Evolutionary conservation across 371 early-diverging fungal genomes (phyloP).

Genomic region (Blakeslea trispora): DNA sequence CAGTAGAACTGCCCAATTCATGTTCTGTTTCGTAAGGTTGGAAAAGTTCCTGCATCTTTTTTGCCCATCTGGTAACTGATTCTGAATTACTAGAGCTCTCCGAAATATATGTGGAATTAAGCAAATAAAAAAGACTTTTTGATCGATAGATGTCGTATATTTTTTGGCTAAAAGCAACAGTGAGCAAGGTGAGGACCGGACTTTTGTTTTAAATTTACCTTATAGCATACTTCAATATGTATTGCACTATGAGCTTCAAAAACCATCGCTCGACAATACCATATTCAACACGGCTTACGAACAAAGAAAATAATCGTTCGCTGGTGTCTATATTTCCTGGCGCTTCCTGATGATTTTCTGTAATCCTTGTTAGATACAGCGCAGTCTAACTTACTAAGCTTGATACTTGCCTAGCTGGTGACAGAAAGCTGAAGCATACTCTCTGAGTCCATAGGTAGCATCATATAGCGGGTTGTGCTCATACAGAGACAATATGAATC

Average conservation of each 20-base stretch:
- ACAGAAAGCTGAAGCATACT: neutral
- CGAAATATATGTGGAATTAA: neutral
- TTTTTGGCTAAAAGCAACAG: neutral
- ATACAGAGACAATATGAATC: constrained; percentile 3
- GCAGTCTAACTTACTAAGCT: neutral
- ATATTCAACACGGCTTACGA: constrained; percentile 1
- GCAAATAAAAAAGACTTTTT: neutral
- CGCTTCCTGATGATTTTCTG: too few relatives aligned
- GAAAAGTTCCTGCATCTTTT: neutral
- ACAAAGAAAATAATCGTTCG: constrained; percentile 2
- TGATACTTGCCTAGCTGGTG: neutral
- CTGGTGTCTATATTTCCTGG: neutral
- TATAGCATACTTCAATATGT: neutral
- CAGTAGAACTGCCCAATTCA: too few relatives aligned
- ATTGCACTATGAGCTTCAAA: neutral
- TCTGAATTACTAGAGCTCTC: neutral
- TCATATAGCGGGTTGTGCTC: constrained; percentile 4
- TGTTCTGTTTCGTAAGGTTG: neutral
- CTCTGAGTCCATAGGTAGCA: neutral
- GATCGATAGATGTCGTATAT: neutral
- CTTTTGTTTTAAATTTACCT: constrained; percentile 2
- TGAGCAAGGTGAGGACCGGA: neutral
- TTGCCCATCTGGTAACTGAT: neutral
- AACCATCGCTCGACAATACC: constrained; percentile 6
- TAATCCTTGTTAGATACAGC: neutral